Percentiles rank a stretch among this genome's conserved stretches.
These are phyloP conservation scores for Puccinia hordei DNA, from an alignment of 1,284 basidiomycete species.

Conservation along the genomic window DNA sequence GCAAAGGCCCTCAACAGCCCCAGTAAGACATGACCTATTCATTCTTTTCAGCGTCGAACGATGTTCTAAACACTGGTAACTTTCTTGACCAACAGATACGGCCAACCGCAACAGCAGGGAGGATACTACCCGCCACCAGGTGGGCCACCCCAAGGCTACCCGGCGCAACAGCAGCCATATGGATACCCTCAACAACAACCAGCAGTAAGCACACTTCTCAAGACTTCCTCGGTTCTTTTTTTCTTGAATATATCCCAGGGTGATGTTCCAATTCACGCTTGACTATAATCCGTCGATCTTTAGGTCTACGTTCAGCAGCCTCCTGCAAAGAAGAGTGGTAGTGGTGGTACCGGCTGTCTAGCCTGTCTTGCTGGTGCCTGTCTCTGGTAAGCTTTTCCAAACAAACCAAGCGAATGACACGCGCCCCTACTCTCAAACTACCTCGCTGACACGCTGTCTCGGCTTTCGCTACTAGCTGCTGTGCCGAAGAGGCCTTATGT, in stretches of 20 bases:
- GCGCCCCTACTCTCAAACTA: background rate
- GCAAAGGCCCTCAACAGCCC: conserved; percentile 45
- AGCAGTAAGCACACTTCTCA: background rate
- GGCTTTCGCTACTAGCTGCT: conserved; percentile 17
- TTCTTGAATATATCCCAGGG: background rate
- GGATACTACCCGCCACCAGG: conserved; percentile 49
- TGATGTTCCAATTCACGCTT: background rate
- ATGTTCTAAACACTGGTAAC: background rate
- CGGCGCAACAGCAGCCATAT: background rate
- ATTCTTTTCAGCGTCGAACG: background rate
- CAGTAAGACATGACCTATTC: background rate
- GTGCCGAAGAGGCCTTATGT: conserved; percentile 49
- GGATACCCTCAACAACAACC: conserved; percentile 37
- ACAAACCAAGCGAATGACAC: background rate
- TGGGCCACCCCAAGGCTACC: conserved; percentile 38
- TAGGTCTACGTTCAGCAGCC: conserved; percentile 48
- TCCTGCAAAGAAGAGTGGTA: conserved; percentile 41
- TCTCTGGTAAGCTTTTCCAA: conserved; percentile 48
- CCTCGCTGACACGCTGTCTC: background rate
- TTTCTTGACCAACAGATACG: background rate
- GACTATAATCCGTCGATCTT: background rate
- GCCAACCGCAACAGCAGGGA: conserved; percentile 27
- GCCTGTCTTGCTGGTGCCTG: conserved; percentile 52
- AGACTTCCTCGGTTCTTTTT: background rate
- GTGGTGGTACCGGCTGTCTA: conserved; percentile 51